Evolutionary conservation across 1,284 basidiomycete species (phyloP).

Genomic region (Apiotrichum sp.): DNA sequence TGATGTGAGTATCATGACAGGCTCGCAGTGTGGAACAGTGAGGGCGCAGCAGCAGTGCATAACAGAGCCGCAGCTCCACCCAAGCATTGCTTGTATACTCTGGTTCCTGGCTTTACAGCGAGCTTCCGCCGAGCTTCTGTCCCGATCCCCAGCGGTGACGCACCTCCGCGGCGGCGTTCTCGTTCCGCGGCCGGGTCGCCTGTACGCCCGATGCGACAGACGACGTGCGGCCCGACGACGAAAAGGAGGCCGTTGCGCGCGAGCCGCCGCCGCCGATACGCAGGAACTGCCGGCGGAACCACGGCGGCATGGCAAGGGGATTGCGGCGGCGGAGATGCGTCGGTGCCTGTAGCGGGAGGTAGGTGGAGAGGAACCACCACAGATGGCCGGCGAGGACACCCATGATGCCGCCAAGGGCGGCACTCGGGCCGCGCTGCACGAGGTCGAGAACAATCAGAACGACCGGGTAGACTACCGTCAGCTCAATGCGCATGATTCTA

Average conservation of each 20-base stretch:
- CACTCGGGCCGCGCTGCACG: constrained; percentile 31
- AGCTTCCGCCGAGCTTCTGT: constrained; percentile 34
- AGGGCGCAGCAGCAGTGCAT: no score
- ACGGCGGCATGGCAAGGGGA: constrained; percentile 28
- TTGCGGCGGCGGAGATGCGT: constrained; percentile 32
- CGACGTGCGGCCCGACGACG: neutral
- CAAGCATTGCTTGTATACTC: no score
- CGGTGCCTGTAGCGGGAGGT: constrained; percentile 40
- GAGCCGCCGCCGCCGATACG: neutral
- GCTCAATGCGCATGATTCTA: neutral
- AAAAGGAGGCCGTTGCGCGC: neutral
- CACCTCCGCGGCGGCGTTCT: constrained; percentile 5
- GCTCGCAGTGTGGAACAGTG: no score
- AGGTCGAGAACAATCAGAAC: constrained; percentile 39
- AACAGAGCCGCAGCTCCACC: no score
- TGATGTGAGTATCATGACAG: no score
- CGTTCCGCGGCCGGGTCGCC: constrained; percentile 11
- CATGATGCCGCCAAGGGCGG: constrained; percentile 32
- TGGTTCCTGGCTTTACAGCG: neutral
- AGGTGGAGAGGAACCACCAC: constrained; percentile 45
- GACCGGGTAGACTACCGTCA: constrained; percentile 37
- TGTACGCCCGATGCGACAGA: constrained; percentile 2
- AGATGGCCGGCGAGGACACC: constrained; percentile 42
- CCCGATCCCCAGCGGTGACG: constrained; percentile 43
- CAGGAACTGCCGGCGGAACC: constrained; percentile 27